A percentile compares a stretch with the other conserved stretches of the same genome.
phyloP scores from a whole-genome alignment of 495 filamentous ascomycete genomes.

The Choiromyces venosus region DNA sequence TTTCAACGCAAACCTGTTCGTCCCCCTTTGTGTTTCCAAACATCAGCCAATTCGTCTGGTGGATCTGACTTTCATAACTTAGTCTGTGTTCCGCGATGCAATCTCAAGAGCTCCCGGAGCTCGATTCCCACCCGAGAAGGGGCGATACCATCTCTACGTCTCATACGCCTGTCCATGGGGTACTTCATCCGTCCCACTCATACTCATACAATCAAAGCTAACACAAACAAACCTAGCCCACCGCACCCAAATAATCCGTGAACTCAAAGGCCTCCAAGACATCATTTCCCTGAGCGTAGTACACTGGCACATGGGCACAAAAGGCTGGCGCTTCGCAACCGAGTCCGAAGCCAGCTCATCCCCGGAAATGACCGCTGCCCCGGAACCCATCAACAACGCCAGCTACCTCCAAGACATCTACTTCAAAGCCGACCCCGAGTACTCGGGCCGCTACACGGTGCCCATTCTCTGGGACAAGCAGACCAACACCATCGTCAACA shows the following conservation, averaged over 20 bases:
- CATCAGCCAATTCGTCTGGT: neutral
- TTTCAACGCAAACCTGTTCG: slow-evolving; percentile 34
- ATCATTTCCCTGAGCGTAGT: slow-evolving; percentile 64
- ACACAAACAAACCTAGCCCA: slow-evolving; percentile 50
- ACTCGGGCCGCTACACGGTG: slow-evolving; percentile 71
- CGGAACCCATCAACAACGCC: slow-evolving; percentile 62
- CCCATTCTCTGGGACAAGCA: slow-evolving; percentile 74
- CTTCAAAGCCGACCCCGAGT: slow-evolving; percentile 60
- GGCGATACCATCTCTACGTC: slow-evolving; percentile 75
- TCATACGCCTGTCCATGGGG: slow-evolving; percentile 72
- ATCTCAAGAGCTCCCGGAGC: slow-evolving; percentile 50
- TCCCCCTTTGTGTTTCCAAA: neutral
- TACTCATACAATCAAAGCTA: neutral
- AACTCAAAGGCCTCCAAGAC: slow-evolving; percentile 70
- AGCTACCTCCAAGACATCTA: slow-evolving; percentile 64
- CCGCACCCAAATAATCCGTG: slow-evolving; percentile 65
- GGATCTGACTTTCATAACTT: slow-evolving; percentile 13
- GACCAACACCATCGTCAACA: slow-evolving; percentile 67
- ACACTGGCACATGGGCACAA: slow-evolving; percentile 58
- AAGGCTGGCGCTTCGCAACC: slow-evolving; percentile 79
- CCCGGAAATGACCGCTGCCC: slow-evolving; percentile 53
- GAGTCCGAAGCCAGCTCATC: slow-evolving; percentile 50
- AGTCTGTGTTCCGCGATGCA: slow-evolving; percentile 34
- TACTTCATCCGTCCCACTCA: slow-evolving; percentile 28
- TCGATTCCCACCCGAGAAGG: slow-evolving; percentile 65